A percentile compares a stretch with the other conserved stretches of the same genome.
These are phyloP conservation scores for Musa schizocarpa DNA, from an alignment of 176 grass and related monocot species.

Conservation along the genomic window DNA sequence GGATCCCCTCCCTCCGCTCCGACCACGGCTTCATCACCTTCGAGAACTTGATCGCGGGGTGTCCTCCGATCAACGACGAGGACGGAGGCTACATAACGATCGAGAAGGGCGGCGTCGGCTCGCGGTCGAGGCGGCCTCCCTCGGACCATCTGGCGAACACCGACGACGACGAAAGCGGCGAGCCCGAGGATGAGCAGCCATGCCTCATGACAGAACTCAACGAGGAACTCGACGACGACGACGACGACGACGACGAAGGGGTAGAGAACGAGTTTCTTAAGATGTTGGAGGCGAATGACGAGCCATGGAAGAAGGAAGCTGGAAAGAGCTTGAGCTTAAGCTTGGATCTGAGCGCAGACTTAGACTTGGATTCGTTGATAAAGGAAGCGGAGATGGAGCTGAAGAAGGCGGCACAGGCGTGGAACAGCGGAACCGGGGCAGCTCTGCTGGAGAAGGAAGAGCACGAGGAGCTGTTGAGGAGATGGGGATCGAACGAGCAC, in stretches of 20 bases:
- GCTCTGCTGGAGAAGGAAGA: slow-evolving; percentile 74
- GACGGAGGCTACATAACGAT: slow-evolving; percentile 88
- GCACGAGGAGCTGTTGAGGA: slow-evolving; percentile 61
- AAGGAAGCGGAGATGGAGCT: slow-evolving; percentile 83
- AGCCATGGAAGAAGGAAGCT: slow-evolving; percentile 45
- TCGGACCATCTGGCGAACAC: slow-evolving; percentile 31
- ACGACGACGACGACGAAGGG: slow-evolving; percentile 33
- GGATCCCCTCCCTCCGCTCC: slow-evolving; percentile 38
- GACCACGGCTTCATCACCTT: slow-evolving; percentile 74
- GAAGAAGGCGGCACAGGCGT: slow-evolving; percentile 50
- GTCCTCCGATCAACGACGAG: slow-evolving; percentile 39
- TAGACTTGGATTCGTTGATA: slow-evolving; percentile 53
- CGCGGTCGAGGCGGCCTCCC: slow-evolving; percentile 8
- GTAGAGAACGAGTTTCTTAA: slow-evolving; percentile 88
- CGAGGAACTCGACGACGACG: slow-evolving; percentile 18
- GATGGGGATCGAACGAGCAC: slow-evolving; percentile 31
- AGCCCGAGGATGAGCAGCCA: slow-evolving; percentile 60
- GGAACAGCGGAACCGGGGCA: slow-evolving; percentile 64
- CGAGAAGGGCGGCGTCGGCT: slow-evolving; percentile 57
- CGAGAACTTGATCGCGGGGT: slow-evolving; percentile 53
- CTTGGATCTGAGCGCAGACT: slow-evolving; percentile 27
- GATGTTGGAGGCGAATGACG: slow-evolving; percentile 59
- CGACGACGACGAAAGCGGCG: slow-evolving; percentile 20
- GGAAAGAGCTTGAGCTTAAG: slow-evolving; percentile 40
- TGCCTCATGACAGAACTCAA: slow-evolving; percentile 61